phyloP scores from a whole-genome alignment of 2,329 filamentous ascomycete species.

The Tolypocladium album region DNA sequence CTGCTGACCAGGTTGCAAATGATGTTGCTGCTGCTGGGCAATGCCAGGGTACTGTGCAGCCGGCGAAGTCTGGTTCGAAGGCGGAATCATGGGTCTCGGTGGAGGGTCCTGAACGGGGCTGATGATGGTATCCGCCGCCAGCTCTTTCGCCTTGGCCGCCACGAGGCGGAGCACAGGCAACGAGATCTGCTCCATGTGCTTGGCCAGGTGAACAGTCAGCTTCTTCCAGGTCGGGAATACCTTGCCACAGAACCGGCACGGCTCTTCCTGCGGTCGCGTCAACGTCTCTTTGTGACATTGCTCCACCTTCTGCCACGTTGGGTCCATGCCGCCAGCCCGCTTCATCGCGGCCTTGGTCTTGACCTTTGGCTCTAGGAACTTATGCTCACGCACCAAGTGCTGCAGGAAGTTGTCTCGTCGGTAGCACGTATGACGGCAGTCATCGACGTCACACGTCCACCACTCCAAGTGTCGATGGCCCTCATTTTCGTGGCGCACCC shows the following conservation, averaged over 20 bases:
- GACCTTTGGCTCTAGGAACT: constrained; percentile 68
- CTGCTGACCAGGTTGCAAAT: constrained; percentile 3
- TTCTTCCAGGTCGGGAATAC: constrained; percentile 82
- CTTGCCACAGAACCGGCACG: constrained; percentile 80
- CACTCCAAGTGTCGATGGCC: constrained; percentile 81
- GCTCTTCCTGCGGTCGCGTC: constrained; percentile 59
- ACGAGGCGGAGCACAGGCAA: constrained; percentile 64
- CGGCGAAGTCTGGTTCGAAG: constrained; percentile 11
- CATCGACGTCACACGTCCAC: constrained; percentile 76
- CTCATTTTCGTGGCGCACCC: constrained; percentile 91
- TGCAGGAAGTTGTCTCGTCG: constrained; percentile 89
- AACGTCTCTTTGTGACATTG: constrained; percentile 61
- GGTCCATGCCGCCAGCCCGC: constrained; percentile 44
- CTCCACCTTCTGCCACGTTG: constrained; percentile 69
- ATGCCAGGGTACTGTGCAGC: constrained; percentile 9
- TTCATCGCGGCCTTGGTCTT: constrained; percentile 63
- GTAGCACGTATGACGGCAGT: constrained; percentile 74
- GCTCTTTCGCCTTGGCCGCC: constrained; percentile 29
- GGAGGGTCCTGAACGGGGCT: constrained; percentile 53
- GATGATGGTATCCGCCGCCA: constrained; percentile 53
- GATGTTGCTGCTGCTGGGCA: constrained; percentile 9
- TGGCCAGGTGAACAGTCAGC: constrained; percentile 82
- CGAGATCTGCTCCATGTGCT: constrained; percentile 89
- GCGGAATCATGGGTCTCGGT: constrained; percentile 21
- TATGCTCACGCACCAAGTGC: constrained; percentile 86